Conservation (phyloP, 2,329 filamentous ascomycete species). For the Fusarium incarnatum region DNA sequence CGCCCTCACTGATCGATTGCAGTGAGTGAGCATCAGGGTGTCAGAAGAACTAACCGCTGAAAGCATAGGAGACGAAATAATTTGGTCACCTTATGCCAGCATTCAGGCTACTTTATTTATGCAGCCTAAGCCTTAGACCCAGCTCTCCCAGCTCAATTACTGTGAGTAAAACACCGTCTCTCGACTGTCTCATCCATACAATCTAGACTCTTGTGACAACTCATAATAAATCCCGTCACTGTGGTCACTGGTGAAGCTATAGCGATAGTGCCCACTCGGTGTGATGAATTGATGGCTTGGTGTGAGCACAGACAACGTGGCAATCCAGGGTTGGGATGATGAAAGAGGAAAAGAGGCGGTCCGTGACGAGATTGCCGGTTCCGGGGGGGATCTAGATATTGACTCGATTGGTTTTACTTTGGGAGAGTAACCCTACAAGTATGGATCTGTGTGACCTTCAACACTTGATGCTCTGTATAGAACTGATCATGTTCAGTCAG, state of each 20-base stretch:
- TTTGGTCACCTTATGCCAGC: too few species aligned
- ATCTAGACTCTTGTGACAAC: background rate
- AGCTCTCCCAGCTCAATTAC: too few species aligned
- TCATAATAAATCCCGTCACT: background rate
- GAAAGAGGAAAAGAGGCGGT: slow-evolving; percentile 30
- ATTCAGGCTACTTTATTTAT: too few species aligned
- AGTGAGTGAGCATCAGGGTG: too few species aligned
- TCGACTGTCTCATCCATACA: background rate
- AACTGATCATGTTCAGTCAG: background rate
- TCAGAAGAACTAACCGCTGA: too few species aligned
- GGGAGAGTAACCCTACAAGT: background rate
- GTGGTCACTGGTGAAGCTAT: background rate
- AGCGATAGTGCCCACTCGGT: slow-evolving; percentile 1
- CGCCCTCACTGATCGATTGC: too few species aligned
- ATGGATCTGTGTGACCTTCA: slow-evolving; percentile 6
- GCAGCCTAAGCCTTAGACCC: too few species aligned
- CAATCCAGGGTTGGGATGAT: slow-evolving; percentile 37
- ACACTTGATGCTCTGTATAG: background rate
- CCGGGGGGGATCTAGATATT: slow-evolving; percentile 13
- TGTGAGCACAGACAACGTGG: slow-evolving; percentile 45
- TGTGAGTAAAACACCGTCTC: too few species aligned
- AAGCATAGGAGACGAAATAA: too few species aligned
- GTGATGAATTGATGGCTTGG: background rate
- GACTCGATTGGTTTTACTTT: background rate
- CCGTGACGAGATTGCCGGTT: slow-evolving; percentile 37